Base-by-base conservation (phyloP, 78 protist genomes). In the Dictyostelium brefeldianum region DNA sequence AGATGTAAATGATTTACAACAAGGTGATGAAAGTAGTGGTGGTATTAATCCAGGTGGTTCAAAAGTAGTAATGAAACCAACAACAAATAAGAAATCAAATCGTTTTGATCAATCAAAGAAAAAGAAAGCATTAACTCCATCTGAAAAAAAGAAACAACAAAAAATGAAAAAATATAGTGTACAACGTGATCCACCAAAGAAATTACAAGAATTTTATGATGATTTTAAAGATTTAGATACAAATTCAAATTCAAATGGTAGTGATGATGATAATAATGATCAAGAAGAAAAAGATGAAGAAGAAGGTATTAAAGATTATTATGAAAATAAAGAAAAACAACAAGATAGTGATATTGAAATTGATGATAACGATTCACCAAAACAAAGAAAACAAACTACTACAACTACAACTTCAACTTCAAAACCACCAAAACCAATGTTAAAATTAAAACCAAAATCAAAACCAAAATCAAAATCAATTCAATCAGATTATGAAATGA, bases 201-300 rank as follows among this genome's bases (percentile, higher is more conserved):
- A 54, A 51, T 29, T 43, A 78, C 51, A 78, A 36, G 41, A 27
- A 54, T 78, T 78, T 78, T 78, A 78, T 78, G 70, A 78, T 78
- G 83, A 78, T 56, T 54, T 78, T 20, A 59, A 56, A 15, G 65
- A 51, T 54, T 29, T 54, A 48, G 79, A 73, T 14, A 29, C 75
- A 27, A 27, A 27, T 27, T 36, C n/a, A n/a, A n/a, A n/a, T n/a
- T n/a, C n/a, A n/a, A 46, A 36, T 46, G 29, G 43, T 17, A n/a
- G 22, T 31, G 53, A 71, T 43, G 20, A 41, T 14, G 56, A 41
- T 1, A 31, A 50, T 18, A 81, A 51, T n/a, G 80, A 53, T 27
- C 47, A 29, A 50, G 89, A 81, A 43, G 70, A 82, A 25, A 41
- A 69, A 14, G 70, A 64, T 12, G 36, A 73, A 41, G 46, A 73